phyloP scores from a whole-genome alignment of 371 early-diverging fungal genomes.

The Mortierella sp. region DNA sequence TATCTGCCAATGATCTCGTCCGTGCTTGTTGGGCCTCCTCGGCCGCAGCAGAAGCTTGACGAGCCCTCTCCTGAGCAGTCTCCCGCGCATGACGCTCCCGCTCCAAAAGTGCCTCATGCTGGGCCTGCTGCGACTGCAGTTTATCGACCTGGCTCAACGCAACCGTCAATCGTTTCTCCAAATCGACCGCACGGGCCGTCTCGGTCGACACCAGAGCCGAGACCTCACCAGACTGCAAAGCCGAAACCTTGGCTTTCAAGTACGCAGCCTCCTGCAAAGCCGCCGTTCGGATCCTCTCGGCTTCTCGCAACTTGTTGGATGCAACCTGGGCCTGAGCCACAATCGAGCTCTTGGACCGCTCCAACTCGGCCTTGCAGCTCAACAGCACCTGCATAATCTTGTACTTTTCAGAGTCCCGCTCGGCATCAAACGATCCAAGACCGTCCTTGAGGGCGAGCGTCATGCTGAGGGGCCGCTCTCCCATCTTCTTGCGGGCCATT shows the following conservation, averaged over 20 bases:
- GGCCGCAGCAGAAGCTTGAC: slow-evolving; percentile 59
- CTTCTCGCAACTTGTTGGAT: slow-evolving; percentile 63
- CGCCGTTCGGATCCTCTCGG: slow-evolving; percentile 69
- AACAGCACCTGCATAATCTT: slow-evolving; percentile 43
- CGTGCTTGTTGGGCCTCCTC: slow-evolving; percentile 67
- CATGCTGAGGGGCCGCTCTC: slow-evolving; percentile 21
- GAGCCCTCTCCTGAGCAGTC: slow-evolving; percentile 63
- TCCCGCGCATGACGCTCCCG: slow-evolving; percentile 61
- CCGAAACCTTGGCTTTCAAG: slow-evolving; percentile 66
- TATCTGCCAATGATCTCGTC: slow-evolving; percentile 62
- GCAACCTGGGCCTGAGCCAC: slow-evolving; percentile 55
- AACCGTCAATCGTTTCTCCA: slow-evolving; percentile 64
- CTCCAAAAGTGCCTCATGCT: slow-evolving; percentile 60
- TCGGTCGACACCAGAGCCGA: slow-evolving; percentile 59
- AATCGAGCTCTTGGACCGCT: slow-evolving; percentile 46
- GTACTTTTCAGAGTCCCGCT: slow-evolving; percentile 49
- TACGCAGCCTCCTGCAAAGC: slow-evolving; percentile 74
- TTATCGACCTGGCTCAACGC: slow-evolving; percentile 62
- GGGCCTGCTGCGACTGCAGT: slow-evolving; percentile 52
- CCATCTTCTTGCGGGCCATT: slow-evolving; percentile 46
- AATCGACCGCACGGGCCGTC: slow-evolving; percentile 60
- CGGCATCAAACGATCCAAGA: slow-evolving; percentile 28
- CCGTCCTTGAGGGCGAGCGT: slow-evolving; percentile 28
- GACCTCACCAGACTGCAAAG: slow-evolving; percentile 51
- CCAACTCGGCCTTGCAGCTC: slow-evolving; percentile 36